Conservation (phyloP, 1,139 yeast genomes). For the Debaryomyces nepalensis region DNA sequence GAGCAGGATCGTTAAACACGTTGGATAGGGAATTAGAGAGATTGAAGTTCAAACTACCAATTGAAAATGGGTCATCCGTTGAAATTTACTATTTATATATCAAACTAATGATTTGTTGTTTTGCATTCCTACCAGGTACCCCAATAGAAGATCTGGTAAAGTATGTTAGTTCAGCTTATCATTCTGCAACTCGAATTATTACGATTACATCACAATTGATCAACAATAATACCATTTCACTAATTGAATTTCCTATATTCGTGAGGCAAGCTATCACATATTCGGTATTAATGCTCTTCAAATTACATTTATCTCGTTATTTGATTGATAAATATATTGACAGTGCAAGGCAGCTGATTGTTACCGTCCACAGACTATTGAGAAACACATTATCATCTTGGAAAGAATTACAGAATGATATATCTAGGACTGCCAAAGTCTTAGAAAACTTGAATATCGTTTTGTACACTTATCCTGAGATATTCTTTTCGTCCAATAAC, state of each 20-base stretch:
- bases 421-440: slow-evolving; percentile 91
- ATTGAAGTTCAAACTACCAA: slow-evolving; percentile 62
- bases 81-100: slow-evolving; percentile 82
- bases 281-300: slow-evolving; percentile 78
- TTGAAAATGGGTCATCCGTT: slow-evolving; percentile 66
- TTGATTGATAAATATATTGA: slow-evolving; percentile 79
- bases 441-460: slow-evolving; percentile 88
- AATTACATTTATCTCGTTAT: slow-evolving; percentile 79
- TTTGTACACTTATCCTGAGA: slow-evolving; percentile 83
- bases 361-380: slow-evolving; percentile 85
- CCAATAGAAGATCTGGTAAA: slow-evolving; percentile 87
- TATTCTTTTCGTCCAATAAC: slow-evolving; percentile 48
- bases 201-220: slow-evolving; percentile 77
- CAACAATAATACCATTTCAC: slow-evolving; percentile 54
- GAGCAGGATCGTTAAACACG: slow-evolving; percentile 78
- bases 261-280: slow-evolving; percentile 84
- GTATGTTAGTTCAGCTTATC: slow-evolving; percentile 81
- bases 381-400: slow-evolving; percentile 90
- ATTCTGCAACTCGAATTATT: slow-evolving; percentile 79
- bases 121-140: slow-evolving; percentile 90
- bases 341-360: slow-evolving; percentile 90
- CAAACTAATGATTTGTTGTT: slow-evolving; percentile 81
- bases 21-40: slow-evolving; percentile 80
- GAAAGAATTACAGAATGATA: slow-evolving; percentile 89
- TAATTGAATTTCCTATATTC: slow-evolving; percentile 85